A percentile compares a stretch with the other conserved stretches of the same genome.
phyloP scores from a whole-genome alignment of 495 filamentous ascomycete species.

The Pseudomonodictys pantanalensis region DNA sequence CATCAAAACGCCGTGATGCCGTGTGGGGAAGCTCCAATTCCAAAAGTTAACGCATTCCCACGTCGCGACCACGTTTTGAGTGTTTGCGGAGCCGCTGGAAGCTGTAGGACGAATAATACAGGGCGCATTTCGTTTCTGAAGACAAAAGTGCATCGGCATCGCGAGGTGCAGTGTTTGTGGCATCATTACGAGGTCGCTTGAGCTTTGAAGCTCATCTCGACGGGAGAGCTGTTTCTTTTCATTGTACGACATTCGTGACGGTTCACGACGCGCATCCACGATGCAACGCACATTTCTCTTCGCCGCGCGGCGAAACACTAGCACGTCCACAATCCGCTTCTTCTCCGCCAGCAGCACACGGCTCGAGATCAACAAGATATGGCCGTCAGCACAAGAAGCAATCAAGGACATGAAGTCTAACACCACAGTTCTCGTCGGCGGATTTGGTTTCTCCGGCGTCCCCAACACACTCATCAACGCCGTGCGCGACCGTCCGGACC shows the following conservation, averaged over 20 bases:
- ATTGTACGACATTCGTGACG: too few species aligned
- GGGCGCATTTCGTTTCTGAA: too few species aligned
- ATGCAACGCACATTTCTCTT: constrained; percentile 30
- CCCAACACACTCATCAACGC: constrained; percentile 34
- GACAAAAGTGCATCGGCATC: too few species aligned
- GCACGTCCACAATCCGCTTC: constrained; percentile 16
- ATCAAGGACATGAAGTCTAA: constrained; percentile 29
- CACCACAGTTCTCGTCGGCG: constrained; percentile 27
- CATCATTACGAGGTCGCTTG: too few species aligned
- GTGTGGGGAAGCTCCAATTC: constrained; percentile 16
- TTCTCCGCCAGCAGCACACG: constrained; percentile 18
- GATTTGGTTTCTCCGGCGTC: constrained; percentile 30
- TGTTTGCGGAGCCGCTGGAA: constrained; percentile 23
- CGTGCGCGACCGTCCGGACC: constrained; percentile 24
- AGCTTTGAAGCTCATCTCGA: too few species aligned
- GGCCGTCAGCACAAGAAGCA: constrained; percentile 26
- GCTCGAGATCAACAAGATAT: constrained; percentile 30
- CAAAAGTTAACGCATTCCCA: constrained; percentile 2
- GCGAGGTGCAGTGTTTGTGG: too few species aligned
- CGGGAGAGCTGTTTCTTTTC: too few species aligned
- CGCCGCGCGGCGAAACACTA: constrained; percentile 23
- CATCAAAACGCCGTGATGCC: constrained; percentile 23
- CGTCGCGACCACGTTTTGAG: constrained; percentile 4
- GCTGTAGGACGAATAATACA: background rate
- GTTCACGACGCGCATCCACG: constrained; percentile 1